A percentile compares a stretch with the other conserved stretches of the same genome.
Evolutionary conservation across 2,329 filamentous ascomycete species (phyloP).

Genomic region (Hymenoscyphus linearis): DNA sequence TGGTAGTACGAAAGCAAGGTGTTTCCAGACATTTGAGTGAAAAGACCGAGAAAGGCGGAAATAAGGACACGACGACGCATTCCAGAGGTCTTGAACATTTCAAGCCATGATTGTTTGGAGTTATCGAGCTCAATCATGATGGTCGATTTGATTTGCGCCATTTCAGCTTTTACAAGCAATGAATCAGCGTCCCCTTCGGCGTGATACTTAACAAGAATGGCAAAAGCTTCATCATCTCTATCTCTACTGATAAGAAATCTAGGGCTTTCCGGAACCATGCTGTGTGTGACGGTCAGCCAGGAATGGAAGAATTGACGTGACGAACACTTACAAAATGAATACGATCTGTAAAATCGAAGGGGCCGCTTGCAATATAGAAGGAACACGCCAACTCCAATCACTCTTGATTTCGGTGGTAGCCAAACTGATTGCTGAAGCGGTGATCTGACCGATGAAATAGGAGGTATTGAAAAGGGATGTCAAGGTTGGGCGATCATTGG

Average conservation of each 20-base stretch:
- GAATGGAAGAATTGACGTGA: background rate
- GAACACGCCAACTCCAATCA: slow-evolving; percentile 39
- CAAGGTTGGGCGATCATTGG: slow-evolving; percentile 47
- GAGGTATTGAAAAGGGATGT: slow-evolving; percentile 51
- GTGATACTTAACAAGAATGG: slow-evolving; percentile 46
- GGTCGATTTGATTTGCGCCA: slow-evolving; percentile 53
- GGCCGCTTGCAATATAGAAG: slow-evolving; percentile 37
- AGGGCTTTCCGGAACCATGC: slow-evolving; percentile 49
- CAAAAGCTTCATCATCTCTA: slow-evolving; percentile 50
- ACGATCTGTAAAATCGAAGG: slow-evolving; percentile 23
- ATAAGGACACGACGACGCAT: slow-evolving; percentile 45
- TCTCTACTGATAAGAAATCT: slow-evolving; percentile 52
- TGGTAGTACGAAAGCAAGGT: slow-evolving; percentile 42
- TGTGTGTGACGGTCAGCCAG: slow-evolving; percentile 7
- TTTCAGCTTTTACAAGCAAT: slow-evolving; percentile 51
- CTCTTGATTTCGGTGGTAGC: slow-evolving; percentile 39
- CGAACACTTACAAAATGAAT: slow-evolving; percentile 20
- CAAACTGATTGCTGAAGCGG: slow-evolving; percentile 39
- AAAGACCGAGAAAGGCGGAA: slow-evolving; percentile 44
- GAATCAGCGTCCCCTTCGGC: slow-evolving; percentile 47
- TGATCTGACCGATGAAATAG: slow-evolving; percentile 44
- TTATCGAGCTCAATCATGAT: slow-evolving; percentile 49
- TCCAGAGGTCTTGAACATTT: slow-evolving; percentile 45
- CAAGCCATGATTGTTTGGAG: slow-evolving; percentile 46
- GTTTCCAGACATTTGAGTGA: slow-evolving; percentile 49